Evolutionary conservation across 2,329 filamentous ascomycete genomes (phyloP).

Genomic region (Diaporthe eres): DNA sequence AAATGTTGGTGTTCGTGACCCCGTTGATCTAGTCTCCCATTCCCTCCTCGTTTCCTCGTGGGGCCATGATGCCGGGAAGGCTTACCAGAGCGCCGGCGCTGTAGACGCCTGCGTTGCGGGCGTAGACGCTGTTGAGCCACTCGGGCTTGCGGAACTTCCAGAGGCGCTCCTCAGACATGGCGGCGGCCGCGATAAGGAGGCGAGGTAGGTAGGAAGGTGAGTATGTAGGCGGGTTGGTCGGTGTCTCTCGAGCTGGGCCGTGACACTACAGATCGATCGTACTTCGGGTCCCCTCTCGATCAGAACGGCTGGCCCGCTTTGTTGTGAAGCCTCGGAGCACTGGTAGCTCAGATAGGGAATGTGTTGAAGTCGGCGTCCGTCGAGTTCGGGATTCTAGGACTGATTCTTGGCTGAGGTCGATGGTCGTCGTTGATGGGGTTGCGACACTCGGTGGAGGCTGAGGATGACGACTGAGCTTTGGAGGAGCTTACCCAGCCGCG

Average conservation of each 20-base stretch:
- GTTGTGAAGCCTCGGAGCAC: not conserved
- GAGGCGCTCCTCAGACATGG: constrained; percentile 76
- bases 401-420: not conserved
- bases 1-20: not conserved
- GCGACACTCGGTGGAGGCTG: constrained; percentile 23
- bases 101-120: constrained; percentile 76
- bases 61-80: constrained; percentile 41
- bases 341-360: not conserved
- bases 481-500: constrained; percentile 33
- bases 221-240: not conserved
- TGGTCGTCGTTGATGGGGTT: constrained; percentile 26
- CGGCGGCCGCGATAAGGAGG: constrained; percentile 47
- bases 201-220: not conserved
- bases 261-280: constrained; percentile 1
- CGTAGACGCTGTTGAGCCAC: constrained; percentile 76
- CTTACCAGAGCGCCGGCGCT: constrained; percentile 73
- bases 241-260: not conserved
- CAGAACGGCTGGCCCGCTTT: not conserved
- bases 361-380: not conserved
- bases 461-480: constrained; percentile 42
- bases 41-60: not conserved
- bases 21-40: not conserved
- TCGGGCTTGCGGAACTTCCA: constrained; percentile 77
- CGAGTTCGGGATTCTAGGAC: not conserved
- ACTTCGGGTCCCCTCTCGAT: not conserved